Base-by-base conservation (phyloP, 75 land plant species). In the Pseudotsuga menziesii region DNA sequence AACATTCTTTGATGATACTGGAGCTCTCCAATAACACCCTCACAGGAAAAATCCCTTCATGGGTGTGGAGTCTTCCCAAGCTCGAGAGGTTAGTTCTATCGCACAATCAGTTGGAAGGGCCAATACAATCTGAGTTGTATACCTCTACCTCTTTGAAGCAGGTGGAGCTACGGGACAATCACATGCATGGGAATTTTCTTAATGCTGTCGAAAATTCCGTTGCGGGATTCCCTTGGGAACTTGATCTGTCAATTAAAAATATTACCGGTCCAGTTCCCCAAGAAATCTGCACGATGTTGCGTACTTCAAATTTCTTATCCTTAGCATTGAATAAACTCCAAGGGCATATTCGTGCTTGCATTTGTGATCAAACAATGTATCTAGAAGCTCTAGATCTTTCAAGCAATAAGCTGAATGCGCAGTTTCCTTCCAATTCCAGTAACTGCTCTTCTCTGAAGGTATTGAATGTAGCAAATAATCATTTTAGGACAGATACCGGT, bases 41-140 rank as follows among this genome's bases (percentile, higher is more conserved):
- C 64, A 26, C 23, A 27, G 64, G 64, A 25, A 12, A 61, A 25
- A 61, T 61, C 32, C 64, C 64, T 61, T 61, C 64, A 12, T 61
- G 64, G 64, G 3, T 61, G 15, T 61, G 64, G 64, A 61, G 27
- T 4, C 64, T 61, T 12, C 64, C 32, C 4, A 12, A 25, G 64
- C 32, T 61, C 2, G 16, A 61, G 29, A 15, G 0, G 22, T 25
- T 26, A 26, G 1, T 61, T 2, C 15, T 61, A 15, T 25, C 64
- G 64, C 64, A 61, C 15, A 61, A 61, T 61, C 15, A 61, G 27
- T 61, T 61, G 64, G 64, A 61, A 13, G 64, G 64, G 1, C 64
- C 32, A 26, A 61, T 61, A 13, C 64, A 32, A 12, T 12, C 64
- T 3, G 16, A 61, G 29, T 32, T 61, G 25, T 61, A 61, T 61